Evolutionary conservation across 2,329 filamentous ascomycete species (phyloP), one percentile per base, ranked within the genome.

Genomic region (Exophiala sp.): DNA sequence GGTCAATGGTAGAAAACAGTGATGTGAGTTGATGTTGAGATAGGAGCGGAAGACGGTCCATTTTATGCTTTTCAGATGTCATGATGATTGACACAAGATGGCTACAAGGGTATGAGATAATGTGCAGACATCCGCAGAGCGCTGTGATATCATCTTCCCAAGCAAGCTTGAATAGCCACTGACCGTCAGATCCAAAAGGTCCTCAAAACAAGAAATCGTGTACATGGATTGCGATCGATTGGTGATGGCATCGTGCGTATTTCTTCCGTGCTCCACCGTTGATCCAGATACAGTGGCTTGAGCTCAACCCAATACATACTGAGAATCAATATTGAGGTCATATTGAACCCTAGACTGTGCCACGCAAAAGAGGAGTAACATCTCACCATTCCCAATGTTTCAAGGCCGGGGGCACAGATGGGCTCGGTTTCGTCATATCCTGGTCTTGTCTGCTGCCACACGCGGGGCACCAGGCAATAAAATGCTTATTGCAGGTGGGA

Each of bases 201-300:
- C 21, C n/a, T 23, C 19, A 41, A 23, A 37, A n/a, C 18, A 19
- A 16, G 19, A 8, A 37, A 10, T n/a, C 29, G 11, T 9, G 22
- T 27, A 44, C 21, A n/a, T n/a, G n/a, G 30, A n/a, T n/a, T 7
- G 21, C 16, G 18, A 34, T 44, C 42, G 27, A 44, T 44, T 34
- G 42, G 42, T 44, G 42, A 34, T 21, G 24, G 27, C n/a, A 21
- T 4, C 14, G 27, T 11, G 42, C 27, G 5, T 34, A 32, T 22
- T 16, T 19, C 42, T 19, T 34, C 16, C 24, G n/a, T 6, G 34
- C 42, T 29, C n/a, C 16, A 32, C 19, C n/a, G 27, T 44, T 27
- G 42, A 34, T 44, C 42, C 13, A 37, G 42, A 44, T 44, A 10
- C 21, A 18, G 24, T 19, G 40, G 40, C 23, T 43, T 43, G 14